Base-by-base conservation (phyloP, 129 eudicot species). In the Escallonia rubra region DNA sequence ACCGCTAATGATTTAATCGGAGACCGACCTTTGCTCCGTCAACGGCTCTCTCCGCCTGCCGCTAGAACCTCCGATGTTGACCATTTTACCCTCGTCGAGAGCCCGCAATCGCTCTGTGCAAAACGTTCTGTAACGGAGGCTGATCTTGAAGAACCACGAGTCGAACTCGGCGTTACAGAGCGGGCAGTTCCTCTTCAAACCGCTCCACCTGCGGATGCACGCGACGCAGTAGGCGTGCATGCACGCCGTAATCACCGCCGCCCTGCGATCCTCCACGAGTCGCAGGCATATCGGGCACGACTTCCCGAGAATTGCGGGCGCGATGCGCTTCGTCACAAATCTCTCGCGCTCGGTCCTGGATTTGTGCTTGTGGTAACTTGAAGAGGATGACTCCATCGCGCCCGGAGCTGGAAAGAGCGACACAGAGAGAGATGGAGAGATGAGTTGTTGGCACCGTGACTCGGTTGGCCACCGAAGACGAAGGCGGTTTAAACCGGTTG, bases 121-220 rank as follows among this genome's bases (percentile, higher is more conserved):
- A 69, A 74, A 81, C 5, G 60, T 72, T 56, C 74, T 9, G 48
- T 82, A 76, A 50, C 58, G 53, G 45, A 67, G 47, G 64, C 73
- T 78, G 73, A 79, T 74, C 50, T 55, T 63, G 59, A 52, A 78
- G 59, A 79, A 80, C 81, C 83, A 71, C 6, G 87, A 82, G 45
- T 38, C 62, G 75, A 85, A 88, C 2, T 61, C 12, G 6, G 89
- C 66, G 62, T 82, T 85, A 63, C 96, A 88, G 68, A 88, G 86
- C n/a, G 96, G 96, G 74, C 96, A 88, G 15, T 72, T 77, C 15
- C 81, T 78, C 72, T 85, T 88, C 50, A 72, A 41, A 46, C 80
- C 15, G 74, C 91, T 88, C 96, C 96, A 88, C 41, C 58, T 63
- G 54, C 68, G 83, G 57, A 88, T 86, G 75, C 91, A 88, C n/a